Conservation (phyloP, 352 stramenopile species). For the Globisporangium emineosum region DNA sequence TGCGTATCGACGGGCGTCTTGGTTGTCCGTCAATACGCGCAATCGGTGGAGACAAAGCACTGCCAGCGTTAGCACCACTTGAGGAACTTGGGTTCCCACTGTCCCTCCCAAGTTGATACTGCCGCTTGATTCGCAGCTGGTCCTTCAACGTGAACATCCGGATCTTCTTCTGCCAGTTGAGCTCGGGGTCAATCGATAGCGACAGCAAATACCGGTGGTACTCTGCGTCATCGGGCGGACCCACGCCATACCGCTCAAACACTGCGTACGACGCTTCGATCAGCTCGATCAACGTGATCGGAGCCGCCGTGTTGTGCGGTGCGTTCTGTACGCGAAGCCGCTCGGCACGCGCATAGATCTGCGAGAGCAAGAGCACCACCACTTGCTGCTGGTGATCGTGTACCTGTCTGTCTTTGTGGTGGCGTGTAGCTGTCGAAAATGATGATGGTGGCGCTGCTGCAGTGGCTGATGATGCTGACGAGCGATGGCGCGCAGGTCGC, state of each 20-base stretch:
- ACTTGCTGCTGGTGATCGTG: constrained; percentile 2
- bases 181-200: constrained; percentile 51
- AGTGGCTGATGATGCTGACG: not conserved
- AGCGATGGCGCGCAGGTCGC: not conserved
- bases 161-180: constrained; percentile 61
- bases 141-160: constrained; percentile 22
- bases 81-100: not conserved
- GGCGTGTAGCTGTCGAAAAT: not conserved
- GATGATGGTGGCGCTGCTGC: not conserved
- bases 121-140: constrained; percentile 19
- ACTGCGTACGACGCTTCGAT: constrained; percentile 54
- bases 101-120: constrained; percentile 12
- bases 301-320: constrained; percentile 1
- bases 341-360: constrained; percentile 43
- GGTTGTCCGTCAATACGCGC: not conserved
- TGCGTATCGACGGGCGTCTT: not conserved
- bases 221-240: constrained; percentile 37
- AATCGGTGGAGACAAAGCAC: not conserved
- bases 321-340: constrained; percentile 10
- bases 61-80: no score
- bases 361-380: constrained; percentile 31
- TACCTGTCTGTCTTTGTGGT: not conserved
- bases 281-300: constrained; percentile 59
- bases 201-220: constrained; percentile 58
- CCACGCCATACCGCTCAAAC: constrained; percentile 47